These are phyloP conservation scores for Nadsonia starkeyi-henricii DNA, from an alignment of 1,139 yeast genomes.

Conservation along the genomic window DNA sequence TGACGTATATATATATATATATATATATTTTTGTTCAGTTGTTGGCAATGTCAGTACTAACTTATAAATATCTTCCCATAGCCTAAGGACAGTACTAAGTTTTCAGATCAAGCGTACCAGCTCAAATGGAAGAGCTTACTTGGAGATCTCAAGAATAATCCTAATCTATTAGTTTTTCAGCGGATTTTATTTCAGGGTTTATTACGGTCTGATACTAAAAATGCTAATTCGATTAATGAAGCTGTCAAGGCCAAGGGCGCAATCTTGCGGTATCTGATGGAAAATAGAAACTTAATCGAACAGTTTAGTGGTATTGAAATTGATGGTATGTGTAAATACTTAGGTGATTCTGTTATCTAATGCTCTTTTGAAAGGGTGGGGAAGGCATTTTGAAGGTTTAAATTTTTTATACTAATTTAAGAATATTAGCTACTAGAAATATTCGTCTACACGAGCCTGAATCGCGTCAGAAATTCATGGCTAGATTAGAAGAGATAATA, in stretches of 20 bases:
- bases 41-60: background rate
- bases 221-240: background rate
- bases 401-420: too few relatives aligned
- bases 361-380: too few relatives aligned
- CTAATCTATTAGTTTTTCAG: background rate
- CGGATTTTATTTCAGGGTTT: background rate
- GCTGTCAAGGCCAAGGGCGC: background rate
- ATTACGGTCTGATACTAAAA: background rate
- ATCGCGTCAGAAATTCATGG: too few relatives aligned
- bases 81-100: background rate
- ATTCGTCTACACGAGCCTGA: too few relatives aligned
- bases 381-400: too few relatives aligned
- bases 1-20: background rate
- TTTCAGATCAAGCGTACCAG: background rate
- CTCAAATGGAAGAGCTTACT: background rate
- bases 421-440: too few relatives aligned
- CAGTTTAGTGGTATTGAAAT: background rate
- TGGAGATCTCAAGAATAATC: background rate
- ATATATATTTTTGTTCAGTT: too few relatives aligned
- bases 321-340: background rate
- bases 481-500: too few relatives aligned
- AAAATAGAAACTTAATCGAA: background rate
- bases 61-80: background rate
- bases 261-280: background rate
- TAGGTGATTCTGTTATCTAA: background rate